Base-by-base conservation (phyloP, 2,329 filamentous ascomycete genomes). In the Colletotrichum tamarilloi region DNA sequence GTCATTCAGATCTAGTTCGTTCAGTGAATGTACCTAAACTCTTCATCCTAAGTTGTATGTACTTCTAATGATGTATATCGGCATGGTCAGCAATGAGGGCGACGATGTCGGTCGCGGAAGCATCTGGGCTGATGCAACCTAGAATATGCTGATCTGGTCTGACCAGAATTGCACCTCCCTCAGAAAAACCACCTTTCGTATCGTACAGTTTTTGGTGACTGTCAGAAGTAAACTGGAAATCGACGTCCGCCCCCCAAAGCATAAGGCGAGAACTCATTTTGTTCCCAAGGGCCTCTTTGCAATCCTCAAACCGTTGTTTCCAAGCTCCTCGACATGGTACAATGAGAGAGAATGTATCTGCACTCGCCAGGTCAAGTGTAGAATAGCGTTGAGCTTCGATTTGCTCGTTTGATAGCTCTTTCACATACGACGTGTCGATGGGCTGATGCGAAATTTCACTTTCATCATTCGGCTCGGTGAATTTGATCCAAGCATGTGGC, bases 131-230 rank as follows among this genome's bases (percentile, higher is more conserved):
- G 5, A 72, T 5, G 14, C 68, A 74, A 38, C 76, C 72, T 80
- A 76, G 65, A 8, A 84, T 79, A 67, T 84, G 82, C 66, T 84
- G 82, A 70, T 85, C 83, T 4, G 83, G 83, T n/a, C 82, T 76
- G 14, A 84, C 75, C 4, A 84, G 63, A 6, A 81, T 71, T 0
- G 78, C 81, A 16, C 77, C 76, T 7, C 77, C 78, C 3, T 76
- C 63, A 5, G 65, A 49, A 7, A 83, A 63, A 1, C 78, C 75
- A 4, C 76, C 73, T 3, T 75, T 66, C 6, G 76, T 62, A 74
- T 79, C 80, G 30, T 78, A 75, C 0, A 70, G 1, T 16, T 38
- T 56, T 2, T 53, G 22, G 30, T 74, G 72, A 2, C 22, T 6
- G n/a, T 72, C 52, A 2, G 28, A 60, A 2, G 30, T 8, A 5